Evolutionary conservation across 2,329 filamentous ascomycete species (phyloP).

Genomic region (Shiraia bambusicola): DNA sequence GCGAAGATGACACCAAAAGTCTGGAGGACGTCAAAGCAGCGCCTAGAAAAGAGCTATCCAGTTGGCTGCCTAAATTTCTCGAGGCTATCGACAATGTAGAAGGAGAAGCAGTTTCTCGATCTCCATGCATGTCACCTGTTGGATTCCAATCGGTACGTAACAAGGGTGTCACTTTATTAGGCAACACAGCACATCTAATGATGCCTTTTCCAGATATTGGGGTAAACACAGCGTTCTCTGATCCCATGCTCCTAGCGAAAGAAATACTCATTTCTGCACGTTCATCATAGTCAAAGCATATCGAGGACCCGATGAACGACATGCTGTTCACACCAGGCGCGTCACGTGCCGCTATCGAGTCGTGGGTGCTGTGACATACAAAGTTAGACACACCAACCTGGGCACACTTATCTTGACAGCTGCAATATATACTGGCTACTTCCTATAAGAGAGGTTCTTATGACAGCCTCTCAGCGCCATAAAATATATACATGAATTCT

Average conservation of each 20-base stretch:
- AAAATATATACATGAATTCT: background rate
- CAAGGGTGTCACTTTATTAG: slow-evolving; percentile 44
- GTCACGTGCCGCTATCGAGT: slow-evolving; percentile 49
- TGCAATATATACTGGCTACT: slow-evolving; percentile 18
- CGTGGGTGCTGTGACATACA: slow-evolving; percentile 23
- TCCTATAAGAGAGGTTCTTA: slow-evolving; percentile 22
- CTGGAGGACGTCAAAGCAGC: slow-evolving; percentile 15
- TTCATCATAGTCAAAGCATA: slow-evolving; percentile 20
- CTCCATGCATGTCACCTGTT: slow-evolving; percentile 45
- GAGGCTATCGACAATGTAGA: slow-evolving; percentile 28
- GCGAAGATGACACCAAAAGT: slow-evolving; percentile 24
- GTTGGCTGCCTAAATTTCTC: slow-evolving; percentile 34
- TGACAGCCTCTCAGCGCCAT: background rate
- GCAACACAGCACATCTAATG: slow-evolving; percentile 47
- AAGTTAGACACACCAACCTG: slow-evolving; percentile 17
- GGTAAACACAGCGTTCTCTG: slow-evolving; percentile 43
- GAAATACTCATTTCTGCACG: slow-evolving; percentile 33
- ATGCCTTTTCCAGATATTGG: slow-evolving; percentile 43
- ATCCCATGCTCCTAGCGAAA: slow-evolving; percentile 38
- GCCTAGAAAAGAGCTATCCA: slow-evolving; percentile 25
- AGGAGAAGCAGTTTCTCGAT: slow-evolving; percentile 21
- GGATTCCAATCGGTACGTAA: slow-evolving; percentile 42
- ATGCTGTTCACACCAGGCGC: slow-evolving; percentile 54
- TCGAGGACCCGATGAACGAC: slow-evolving; percentile 49
- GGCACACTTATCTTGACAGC: slow-evolving; percentile 16